Percentiles rank a stretch among this genome's conserved stretches.
Conservation (phyloP, 164 flowering plant genomes). For the Platanus orientalis region DNA sequence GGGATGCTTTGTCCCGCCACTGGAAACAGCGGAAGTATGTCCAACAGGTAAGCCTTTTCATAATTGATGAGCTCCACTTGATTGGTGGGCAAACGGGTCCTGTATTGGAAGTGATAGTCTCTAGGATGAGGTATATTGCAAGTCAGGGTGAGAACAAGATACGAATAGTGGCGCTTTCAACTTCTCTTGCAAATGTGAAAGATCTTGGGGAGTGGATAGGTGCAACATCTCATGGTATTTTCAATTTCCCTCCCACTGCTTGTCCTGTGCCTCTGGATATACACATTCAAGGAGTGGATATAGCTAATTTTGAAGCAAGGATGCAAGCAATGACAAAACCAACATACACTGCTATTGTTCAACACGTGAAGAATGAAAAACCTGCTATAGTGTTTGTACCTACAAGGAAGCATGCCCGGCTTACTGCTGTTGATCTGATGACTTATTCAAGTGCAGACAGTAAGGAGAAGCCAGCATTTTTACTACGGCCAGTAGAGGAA, state of each 20-base stretch:
- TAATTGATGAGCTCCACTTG: slow-evolving; percentile 89
- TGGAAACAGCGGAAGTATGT: slow-evolving; percentile 90
- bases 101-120: slow-evolving; percentile 83
- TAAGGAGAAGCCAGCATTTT: slow-evolving; percentile 53
- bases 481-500: slow-evolving; percentile 49
- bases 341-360: slow-evolving; percentile 82
- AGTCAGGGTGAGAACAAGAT: slow-evolving; percentile 83
- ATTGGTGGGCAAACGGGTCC: slow-evolving; percentile 96
- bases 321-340: slow-evolving; percentile 99
- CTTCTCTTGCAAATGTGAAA: slow-evolving; percentile 97
- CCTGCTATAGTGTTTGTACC: slow-evolving; percentile 95
- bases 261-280: slow-evolving; percentile 94
- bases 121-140: slow-evolving; percentile 95
- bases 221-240: slow-evolving; percentile 92
- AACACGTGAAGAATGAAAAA: slow-evolving; percentile 81
- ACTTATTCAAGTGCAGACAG: slow-evolving; percentile 63
- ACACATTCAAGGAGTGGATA: slow-evolving; percentile 92
- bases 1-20: slow-evolving; percentile 96
- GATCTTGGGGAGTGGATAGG: slow-evolving; percentile 99
- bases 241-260: slow-evolving; percentile 93
- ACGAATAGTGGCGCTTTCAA: slow-evolving; percentile 86
- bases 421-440: slow-evolving; percentile 82
- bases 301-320: slow-evolving; percentile 94
- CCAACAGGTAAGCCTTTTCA: slow-evolving; percentile 86
- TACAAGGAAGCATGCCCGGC: slow-evolving; percentile 83